Percentiles rank a stretch among this genome's conserved stretches.
Evolutionary conservation across 768 basidiomycete genomes (phyloP).

Genomic region (Tylopilus balloui): DNA sequence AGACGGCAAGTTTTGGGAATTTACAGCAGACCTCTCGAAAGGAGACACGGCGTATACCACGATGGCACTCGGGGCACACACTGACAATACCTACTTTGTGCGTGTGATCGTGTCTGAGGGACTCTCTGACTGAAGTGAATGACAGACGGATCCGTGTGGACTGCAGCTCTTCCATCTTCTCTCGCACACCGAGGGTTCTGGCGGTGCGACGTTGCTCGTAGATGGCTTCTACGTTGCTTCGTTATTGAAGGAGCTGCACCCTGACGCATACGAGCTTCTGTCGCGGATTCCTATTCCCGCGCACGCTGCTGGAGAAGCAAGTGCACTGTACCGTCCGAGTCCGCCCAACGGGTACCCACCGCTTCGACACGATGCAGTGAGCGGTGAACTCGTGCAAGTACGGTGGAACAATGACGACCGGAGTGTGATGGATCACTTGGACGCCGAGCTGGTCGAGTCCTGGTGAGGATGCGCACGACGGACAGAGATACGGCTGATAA

Average conservation of each 20-base stretch:
- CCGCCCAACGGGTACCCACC: conserved; percentile 65
- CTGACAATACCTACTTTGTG: conserved; percentile 59
- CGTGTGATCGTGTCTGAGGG: conserved; percentile 7
- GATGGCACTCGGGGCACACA: conserved; percentile 81
- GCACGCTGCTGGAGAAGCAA: conserved; percentile 82
- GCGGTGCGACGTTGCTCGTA: conserved; percentile 88
- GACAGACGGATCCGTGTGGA: conserved; percentile 89
- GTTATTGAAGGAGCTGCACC: conserved; percentile 67
- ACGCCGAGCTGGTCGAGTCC: conserved; percentile 57
- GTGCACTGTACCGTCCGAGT: conserved; percentile 50
- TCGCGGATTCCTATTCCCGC: conserved; percentile 66
- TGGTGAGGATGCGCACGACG: conserved; percentile 45
- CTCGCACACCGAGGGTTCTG: conserved; percentile 72
- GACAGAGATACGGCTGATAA: background rate
- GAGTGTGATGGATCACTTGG: conserved; percentile 66
- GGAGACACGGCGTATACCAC: conserved; percentile 95
- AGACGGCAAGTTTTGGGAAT: conserved; percentile 98
- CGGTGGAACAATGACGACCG: conserved; percentile 96
- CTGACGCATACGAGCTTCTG: conserved; percentile 64
- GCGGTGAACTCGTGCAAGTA: conserved; percentile 66
- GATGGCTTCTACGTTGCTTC: conserved; percentile 93
- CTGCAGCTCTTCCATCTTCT: conserved; percentile 94
- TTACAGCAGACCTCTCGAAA: conserved; percentile 84
- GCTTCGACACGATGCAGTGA: conserved; percentile 57
- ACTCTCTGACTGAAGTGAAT: conserved; percentile 11